Percentiles rank a stretch among this genome's conserved stretches.
These are phyloP conservation scores for Tubosaeta sp. DNA, from an alignment of 768 basidiomycete genomes.

Conservation along the genomic window DNA sequence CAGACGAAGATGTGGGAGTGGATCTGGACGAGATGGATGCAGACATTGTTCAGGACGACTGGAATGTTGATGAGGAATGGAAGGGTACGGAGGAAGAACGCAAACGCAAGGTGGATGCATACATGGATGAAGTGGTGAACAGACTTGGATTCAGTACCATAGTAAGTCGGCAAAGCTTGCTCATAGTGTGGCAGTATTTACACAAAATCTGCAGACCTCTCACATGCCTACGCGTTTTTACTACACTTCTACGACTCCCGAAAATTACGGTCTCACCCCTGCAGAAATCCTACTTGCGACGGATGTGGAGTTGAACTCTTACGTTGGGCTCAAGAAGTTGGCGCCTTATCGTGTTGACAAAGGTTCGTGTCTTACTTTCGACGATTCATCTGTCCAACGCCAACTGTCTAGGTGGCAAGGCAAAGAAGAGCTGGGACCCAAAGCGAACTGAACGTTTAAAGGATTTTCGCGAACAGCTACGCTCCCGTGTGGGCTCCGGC, in stretches of 20 bases:
- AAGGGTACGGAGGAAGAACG: constrained; percentile 89
- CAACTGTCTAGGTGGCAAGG: constrained; percentile 15
- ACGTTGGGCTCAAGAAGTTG: constrained; percentile 83
- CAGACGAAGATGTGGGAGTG: constrained; percentile 44
- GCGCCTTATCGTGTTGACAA: constrained; percentile 80
- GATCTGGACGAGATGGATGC: constrained; percentile 50
- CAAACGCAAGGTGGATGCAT: constrained; percentile 75
- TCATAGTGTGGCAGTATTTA: not conserved
- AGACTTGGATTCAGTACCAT: constrained; percentile 91
- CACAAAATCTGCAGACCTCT: constrained; percentile 57
- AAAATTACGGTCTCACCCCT: constrained; percentile 68
- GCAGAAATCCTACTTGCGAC: constrained; percentile 88
- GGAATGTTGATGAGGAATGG: constrained; percentile 53
- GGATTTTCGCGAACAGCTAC: constrained; percentile 66
- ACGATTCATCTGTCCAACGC: not conserved
- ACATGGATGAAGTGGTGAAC: constrained; percentile 87
- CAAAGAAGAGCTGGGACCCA: constrained; percentile 52
- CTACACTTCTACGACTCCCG: constrained; percentile 66
- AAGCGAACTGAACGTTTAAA: constrained; percentile 60
- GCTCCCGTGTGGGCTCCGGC: constrained; percentile 33
- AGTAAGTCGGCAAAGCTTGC: constrained; percentile 43
- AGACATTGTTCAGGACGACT: constrained; percentile 38
- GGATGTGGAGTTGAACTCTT: constrained; percentile 89
- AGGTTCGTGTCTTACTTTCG: constrained; percentile 15
- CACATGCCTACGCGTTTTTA: constrained; percentile 91